phyloP scores from a whole-genome alignment of 306 rosid species.

The Medicago truncatula region MtrunA17r5.0-ANR NC_053042.1:4482001-4482500 shows the following conservation, averaged over 20 bases:
- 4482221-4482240: constrained; percentile 14
- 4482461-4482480: constrained; percentile 20
- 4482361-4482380: neutral
- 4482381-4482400: neutral
- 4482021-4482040: constrained; percentile 33
- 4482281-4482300: neutral
- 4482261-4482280: neutral
- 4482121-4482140: neutral
- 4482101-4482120: neutral
- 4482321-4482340: neutral
- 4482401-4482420: neutral
- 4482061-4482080: neutral
- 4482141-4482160: neutral
- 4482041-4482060: constrained; percentile 30
- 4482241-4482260: neutral
- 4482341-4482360: neutral
- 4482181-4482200: neutral
- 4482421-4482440: neutral
- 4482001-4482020: constrained; percentile 25
- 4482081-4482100: neutral
- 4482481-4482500: constrained; percentile 6
- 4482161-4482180: too few relatives aligned
- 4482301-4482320: neutral
- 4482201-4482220: constrained; percentile 22
- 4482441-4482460: neutral